Conservation (phyloP, 73 alveolate species). For the Stentor coeruleus region DNA sequence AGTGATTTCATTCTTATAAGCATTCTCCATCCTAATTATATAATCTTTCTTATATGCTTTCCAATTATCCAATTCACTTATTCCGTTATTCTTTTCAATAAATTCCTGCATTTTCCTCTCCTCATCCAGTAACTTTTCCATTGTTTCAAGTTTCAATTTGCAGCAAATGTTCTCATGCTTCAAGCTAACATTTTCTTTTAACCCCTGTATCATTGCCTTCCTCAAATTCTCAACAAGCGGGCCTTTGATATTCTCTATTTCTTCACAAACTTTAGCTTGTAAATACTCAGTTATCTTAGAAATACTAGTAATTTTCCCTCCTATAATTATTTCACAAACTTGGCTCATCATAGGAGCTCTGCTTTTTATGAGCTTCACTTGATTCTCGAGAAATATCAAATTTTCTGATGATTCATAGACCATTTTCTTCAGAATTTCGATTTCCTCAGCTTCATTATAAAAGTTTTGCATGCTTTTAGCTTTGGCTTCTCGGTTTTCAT, state of each 20-base stretch:
- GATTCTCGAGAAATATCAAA: neutral
- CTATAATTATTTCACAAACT: neutral
- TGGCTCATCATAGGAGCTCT: neutral
- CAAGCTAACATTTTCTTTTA: neutral
- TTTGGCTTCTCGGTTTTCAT: neutral
- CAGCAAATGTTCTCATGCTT: neutral
- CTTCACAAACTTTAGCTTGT: neutral
- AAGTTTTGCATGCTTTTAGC: no score
- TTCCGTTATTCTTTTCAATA: neutral
- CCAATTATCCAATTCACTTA: neutral
- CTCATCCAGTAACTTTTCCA: neutral
- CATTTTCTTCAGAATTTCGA: neutral
- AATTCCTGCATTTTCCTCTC: conserved; percentile 1
- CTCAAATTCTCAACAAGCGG: neutral
- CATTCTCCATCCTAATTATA: neutral
- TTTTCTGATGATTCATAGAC: neutral
- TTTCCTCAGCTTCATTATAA: no score
- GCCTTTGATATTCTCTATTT: neutral
- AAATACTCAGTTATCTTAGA: neutral
- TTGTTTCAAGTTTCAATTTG: neutral
- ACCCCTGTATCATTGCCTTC: neutral
- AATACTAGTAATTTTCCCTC: neutral
- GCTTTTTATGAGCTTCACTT: neutral
- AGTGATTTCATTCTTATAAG: neutral
- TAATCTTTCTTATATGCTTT: neutral